Evolutionary conservation across 768 basidiomycete species (phyloP), one percentile per base, ranked within the genome.

Genomic region (Xerocomellus intermedius): DNA sequence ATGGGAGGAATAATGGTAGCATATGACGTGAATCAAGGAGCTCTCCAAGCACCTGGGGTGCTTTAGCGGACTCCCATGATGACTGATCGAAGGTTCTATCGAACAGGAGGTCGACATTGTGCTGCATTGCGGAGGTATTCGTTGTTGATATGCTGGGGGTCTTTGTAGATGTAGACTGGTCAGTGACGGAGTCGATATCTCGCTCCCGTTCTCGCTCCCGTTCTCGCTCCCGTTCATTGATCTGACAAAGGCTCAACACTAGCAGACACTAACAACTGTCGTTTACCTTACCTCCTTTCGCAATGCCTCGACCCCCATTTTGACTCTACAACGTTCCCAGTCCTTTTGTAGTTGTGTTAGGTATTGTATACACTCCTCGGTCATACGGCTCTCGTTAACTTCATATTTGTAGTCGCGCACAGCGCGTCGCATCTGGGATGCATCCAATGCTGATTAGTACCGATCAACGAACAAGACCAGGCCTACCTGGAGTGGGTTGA

Each of bases 281-380:
- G 1, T 45, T 45, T 39, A 59, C 14, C 54, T 52, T 56, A 91
- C 89, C 83, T 94, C 91, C 73, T 86, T 89, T 56, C 89, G 85
- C 33, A 94, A 74, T 9, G 87, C 86, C 64, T 92, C 87, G 9
- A 96, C 92, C 4, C 92, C 91, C 32, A 90, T 75, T 66, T 92
- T 90, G 32, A 95, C 85, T 42, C 94, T 79, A 68, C 92, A 88
- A 53, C 91, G 78, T 71, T 99, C 96, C 96, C 96, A 99, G 68
- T 98, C 95, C 66, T 92, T 95, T 73, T 98, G 95, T 9, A 99
- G 77, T 64, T 98, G 96, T 3, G 85, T 89, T 26, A 98, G 81
- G 64, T 98, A 98, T 73, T 97, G 92, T 37, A 83, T 78, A 66
- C 96, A 98, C 69, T 99, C 97, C 22, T 98, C 94, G 3, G 86